Evolutionary conservation across 2,329 filamentous ascomycete species (phyloP), one percentile per base, ranked within the genome.

Genomic region (Alternaria sp.): DNA sequence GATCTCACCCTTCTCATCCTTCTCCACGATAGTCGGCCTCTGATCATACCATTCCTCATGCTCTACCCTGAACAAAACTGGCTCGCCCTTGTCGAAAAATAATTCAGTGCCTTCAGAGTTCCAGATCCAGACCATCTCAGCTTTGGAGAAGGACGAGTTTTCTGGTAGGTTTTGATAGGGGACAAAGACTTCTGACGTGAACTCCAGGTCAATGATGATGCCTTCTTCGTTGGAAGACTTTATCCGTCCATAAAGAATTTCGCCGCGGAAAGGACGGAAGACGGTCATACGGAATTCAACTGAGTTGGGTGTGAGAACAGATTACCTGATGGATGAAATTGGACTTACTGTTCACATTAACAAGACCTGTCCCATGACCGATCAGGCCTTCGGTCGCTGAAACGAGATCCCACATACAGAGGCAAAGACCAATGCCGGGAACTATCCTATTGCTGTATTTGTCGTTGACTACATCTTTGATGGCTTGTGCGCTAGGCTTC

Each of bases 371-470:
- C 28, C 94, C 94, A 79, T 97, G 92, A 28, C 94, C 94, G 68
- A 99, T 97, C 27, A 97, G 83, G 30, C 95, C 95, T 78, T 99
- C 95, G 0, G 94, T 97, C 0, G 93, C 89, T 81, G 91, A 92
- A 6, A 97, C 82, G 12, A 99, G 84, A 76, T 98, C 95, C 81
- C 95, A 97, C 71, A 99, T 88, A 75, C 92, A 94, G 69, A 99
- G 90, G 75, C 93, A 97, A 4, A 99, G 89, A 11, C 95, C 95
- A 60, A 98, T 90, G 75, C 95, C 95, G 77, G 97, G 94, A 63
- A 99, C 93, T 93, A 92, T 90, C 81, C 94, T 95, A 82, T 99
- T 97, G 61, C 94, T 89, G 80, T 97, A 99, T 81, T 99, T 99
- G 65, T 89, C 86, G 78, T 99, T 98, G 81, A 99, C 95, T 73